Evolutionary conservation across 139 green algal genomes (phyloP).

Genomic region (Choricystis sp.): DNA sequence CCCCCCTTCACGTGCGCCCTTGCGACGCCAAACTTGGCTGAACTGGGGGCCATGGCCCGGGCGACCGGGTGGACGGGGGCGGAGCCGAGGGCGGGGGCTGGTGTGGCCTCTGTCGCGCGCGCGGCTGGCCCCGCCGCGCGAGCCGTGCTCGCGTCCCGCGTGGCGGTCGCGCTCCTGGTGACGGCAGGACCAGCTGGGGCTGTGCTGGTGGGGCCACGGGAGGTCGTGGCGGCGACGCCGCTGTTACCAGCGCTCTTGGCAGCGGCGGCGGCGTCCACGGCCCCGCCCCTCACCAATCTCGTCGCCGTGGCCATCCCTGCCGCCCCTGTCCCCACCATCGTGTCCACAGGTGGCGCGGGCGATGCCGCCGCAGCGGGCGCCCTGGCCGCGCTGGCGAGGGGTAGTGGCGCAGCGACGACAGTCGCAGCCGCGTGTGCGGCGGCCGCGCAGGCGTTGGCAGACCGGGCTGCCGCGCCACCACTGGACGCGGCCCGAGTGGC

Average conservation of each 20-base stretch:
- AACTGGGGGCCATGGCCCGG: neutral
- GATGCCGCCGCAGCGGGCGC: neutral
- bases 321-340: too few relatives aligned
- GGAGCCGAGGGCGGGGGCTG: too few relatives aligned
- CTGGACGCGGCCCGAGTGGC: neutral
- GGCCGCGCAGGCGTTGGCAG: neutral
- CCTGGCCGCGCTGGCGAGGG: neutral
- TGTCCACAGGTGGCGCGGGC: neutral
- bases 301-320: too few relatives aligned
- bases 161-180: neutral
- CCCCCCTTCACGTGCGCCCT: neutral
- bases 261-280: too few relatives aligned
- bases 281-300: too few relatives aligned
- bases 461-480: too few relatives aligned
- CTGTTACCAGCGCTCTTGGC: too few relatives aligned
- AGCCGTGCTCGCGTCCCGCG: neutral
- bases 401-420: too few relatives aligned
- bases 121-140: neutral
- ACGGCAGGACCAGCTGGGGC: too few relatives aligned
- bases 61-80: neutral
- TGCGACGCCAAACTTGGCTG: neutral
- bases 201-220: too few relatives aligned
- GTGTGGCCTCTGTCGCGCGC: neutral
- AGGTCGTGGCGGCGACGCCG: too few relatives aligned
- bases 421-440: neutral